Percentiles rank a stretch among this genome's conserved stretches.
Evolutionary conservation across 176 grass and related monocot species (phyloP).

Genomic region (Saccharum spontaneum): DNA sequence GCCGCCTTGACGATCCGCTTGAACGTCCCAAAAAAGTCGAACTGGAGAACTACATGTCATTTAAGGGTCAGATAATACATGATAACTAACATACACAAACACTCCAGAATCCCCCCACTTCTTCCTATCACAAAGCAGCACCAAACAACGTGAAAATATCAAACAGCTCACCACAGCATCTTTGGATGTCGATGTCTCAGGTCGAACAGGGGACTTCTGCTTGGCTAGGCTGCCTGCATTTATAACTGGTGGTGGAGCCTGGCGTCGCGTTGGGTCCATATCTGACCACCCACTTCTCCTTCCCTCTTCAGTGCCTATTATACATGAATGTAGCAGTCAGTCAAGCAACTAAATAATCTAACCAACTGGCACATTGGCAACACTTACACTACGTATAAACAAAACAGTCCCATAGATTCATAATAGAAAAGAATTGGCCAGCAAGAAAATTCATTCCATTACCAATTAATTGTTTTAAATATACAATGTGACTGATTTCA

Average conservation of each 20-base stretch:
- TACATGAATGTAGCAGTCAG: slow-evolving; percentile 21
- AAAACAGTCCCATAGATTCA: not conserved
- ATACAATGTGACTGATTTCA: not conserved
- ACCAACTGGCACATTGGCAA: not conserved
- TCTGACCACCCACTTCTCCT: slow-evolving; percentile 73
- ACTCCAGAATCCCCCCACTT: not conserved
- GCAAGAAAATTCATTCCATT: not conserved
- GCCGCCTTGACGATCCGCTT: slow-evolving; percentile 91
- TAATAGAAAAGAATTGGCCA: not conserved
- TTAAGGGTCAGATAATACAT: slow-evolving; percentile 82
- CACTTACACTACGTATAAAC: not conserved
- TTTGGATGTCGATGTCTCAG: slow-evolving; percentile 49
- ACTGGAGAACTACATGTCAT: slow-evolving; percentile 93
- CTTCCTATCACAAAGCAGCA: slow-evolving; percentile 9
- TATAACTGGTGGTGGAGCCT: slow-evolving; percentile 55
- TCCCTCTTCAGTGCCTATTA: slow-evolving; percentile 66
- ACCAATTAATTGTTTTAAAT: not conserved
- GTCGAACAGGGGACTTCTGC: slow-evolving; percentile 55
- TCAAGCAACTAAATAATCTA: not conserved
- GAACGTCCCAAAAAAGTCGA: slow-evolving; percentile 82
- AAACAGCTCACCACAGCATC: slow-evolving; percentile 63
- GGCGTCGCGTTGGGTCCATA: slow-evolving; percentile 55
- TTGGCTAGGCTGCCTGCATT: slow-evolving; percentile 65
- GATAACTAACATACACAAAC: slow-evolving; percentile 25
- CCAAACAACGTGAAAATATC: slow-evolving; percentile 19